Evolutionary conservation across 495 filamentous ascomycete genomes (phyloP), one percentile per base, ranked within the genome.

Genomic region (Friedmanniomyces endolithicus): DNA sequence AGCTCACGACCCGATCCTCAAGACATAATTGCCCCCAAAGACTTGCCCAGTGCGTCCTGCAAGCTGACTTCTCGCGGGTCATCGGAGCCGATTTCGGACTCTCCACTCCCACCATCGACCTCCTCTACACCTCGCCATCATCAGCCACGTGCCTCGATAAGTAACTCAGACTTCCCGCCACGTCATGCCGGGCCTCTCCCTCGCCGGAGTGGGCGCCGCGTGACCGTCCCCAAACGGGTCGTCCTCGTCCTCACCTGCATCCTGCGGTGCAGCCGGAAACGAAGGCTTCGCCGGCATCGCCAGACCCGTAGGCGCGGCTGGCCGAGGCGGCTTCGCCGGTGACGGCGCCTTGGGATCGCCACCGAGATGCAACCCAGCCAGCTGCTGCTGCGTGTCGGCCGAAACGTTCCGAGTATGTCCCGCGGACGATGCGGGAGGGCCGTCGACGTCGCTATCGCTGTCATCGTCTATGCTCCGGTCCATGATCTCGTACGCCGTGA

Each of bases 391-490:
- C 6, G 54, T 46, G n/a, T 49, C 48, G 19, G 44, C 43, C 6
- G 27, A 44, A 6, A 52, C 24, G 17, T 33, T 12, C 11, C 29
- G 24, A 12, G 48, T 17, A 20, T 50, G 45, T 29, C 50, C 33
- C 12, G 39, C 31, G 22, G 52, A 51, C 23, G 49, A 34, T 60
- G 64, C 34, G 67, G 67, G 49, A 64, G 19, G 24, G 22, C 12
- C 34, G 25, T 48, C 45, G 4, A 56, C 56, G 47, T 97, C 94
- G 48, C 88, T 95, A 65, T 99, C 94, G 61, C 88, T 94, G 68
- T 99, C 92, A 47, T 94, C 88, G 57, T 96, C 90, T 55, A 96
- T 84, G 57, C 92, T 95, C 60, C 92, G 89, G 66, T 99, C 90
- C 23, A 95, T 75, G 48, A 94, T 85, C 68, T 96, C 92, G 65